phyloP scores from a whole-genome alignment of 169 alveolate genomes.

The Plasmodium reichenowi region DNA sequence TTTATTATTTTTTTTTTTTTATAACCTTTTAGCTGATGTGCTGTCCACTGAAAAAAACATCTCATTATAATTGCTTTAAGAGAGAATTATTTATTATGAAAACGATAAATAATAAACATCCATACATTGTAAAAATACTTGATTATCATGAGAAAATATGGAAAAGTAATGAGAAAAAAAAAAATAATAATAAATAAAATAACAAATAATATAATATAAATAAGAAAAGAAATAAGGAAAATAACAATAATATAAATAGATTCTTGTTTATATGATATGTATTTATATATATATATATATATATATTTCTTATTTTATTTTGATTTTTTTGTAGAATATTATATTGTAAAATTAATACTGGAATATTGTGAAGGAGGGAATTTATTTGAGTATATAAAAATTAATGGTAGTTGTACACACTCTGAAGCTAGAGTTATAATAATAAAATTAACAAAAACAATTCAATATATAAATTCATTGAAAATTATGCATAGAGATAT shows the following conservation, averaged over 20 bases:
- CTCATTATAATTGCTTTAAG: constrained; percentile 70
- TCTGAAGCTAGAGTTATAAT: constrained; percentile 65
- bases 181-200: background rate
- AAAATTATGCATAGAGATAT: constrained; percentile 87
- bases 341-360: constrained; percentile 48
- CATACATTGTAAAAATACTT: constrained; percentile 66
- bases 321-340: constrained; percentile 20
- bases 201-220: background rate
- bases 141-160: constrained; percentile 74
- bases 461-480: constrained; percentile 55
- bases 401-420: constrained; percentile 68
- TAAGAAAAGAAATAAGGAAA: background rate
- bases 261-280: background rate
- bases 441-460: constrained; percentile 48
- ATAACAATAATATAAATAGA: background rate
- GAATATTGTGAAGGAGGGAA: constrained; percentile 74
- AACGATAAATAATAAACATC: constrained; percentile 68
- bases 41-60: constrained; percentile 66
- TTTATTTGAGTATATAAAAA: constrained; percentile 55
- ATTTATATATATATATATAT: background rate
- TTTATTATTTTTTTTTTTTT: background rate
- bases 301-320: no score
- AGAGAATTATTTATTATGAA: constrained; percentile 71
- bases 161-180: constrained; percentile 40
- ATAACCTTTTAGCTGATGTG: constrained; percentile 44